These are phyloP conservation scores for Diaporthe nobilis DNA, from an alignment of 2,329 filamentous ascomycete species.

Conservation along the genomic window DNA sequence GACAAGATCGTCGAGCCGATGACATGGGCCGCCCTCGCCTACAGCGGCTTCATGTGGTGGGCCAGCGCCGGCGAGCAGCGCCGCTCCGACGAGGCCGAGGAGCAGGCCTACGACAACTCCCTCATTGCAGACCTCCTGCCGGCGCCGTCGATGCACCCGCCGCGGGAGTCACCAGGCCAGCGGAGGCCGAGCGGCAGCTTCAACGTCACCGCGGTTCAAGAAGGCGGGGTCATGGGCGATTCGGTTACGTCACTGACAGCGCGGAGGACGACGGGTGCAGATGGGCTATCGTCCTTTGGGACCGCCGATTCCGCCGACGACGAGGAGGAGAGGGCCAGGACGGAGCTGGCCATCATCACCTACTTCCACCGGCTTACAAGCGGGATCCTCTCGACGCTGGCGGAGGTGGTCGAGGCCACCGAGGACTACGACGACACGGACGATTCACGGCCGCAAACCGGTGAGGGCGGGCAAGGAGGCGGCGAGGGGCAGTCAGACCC, in stretches of 20 bases:
- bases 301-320: conserved; percentile 48
- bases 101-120: conserved; percentile 66
- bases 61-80: conserved; percentile 83
- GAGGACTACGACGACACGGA: conserved; percentile 58
- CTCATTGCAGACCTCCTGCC: conserved; percentile 68
- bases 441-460: conserved; percentile 51
- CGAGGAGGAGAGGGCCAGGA: conserved; percentile 63
- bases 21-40: conserved; percentile 82
- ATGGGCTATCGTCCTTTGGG: conserved; percentile 40
- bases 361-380: conserved; percentile 86
- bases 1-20: conserved; percentile 73
- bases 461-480: conserved; percentile 43
- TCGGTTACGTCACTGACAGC: conserved; percentile 62
- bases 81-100: conserved; percentile 72
- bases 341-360: conserved; percentile 81
- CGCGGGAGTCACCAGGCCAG: conserved; percentile 38
- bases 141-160: conserved; percentile 45
- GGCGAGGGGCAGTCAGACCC: conserved; percentile 46
- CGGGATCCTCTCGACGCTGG: conserved; percentile 73
- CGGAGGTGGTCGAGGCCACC: conserved; percentile 69
- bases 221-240: conserved; percentile 54
- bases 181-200: conserved; percentile 41
- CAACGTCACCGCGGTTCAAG: conserved; percentile 47
- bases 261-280: conserved; percentile 47
- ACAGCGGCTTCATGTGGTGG: conserved; percentile 92